These are phyloP conservation scores for Deinandra increscens DNA, from an alignment of 129 eudicot species.

Conservation along the genomic window DNA sequence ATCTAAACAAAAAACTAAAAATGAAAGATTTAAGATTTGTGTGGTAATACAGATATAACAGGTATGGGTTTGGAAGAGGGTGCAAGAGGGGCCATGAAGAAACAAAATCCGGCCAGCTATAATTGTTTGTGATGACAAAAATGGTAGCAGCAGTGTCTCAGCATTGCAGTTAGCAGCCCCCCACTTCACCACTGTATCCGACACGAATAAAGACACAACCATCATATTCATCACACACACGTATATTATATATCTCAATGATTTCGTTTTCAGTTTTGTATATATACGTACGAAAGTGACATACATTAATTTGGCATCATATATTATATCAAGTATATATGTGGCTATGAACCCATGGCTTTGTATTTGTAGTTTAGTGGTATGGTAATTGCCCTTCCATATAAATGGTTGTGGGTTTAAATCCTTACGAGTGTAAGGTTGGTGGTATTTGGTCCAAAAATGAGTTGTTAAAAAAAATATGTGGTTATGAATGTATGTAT, in stretches of 20 bases:
- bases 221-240: not conserved
- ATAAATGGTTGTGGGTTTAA: too few species aligned
- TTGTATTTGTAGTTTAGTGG: too few species aligned
- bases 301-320: not conserved
- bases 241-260: not conserved
- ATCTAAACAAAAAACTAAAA: too few species aligned
- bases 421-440: too few species aligned
- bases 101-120: conserved; percentile 18
- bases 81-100: not conserved
- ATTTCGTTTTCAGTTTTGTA: not conserved
- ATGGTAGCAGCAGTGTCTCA: conserved; percentile 21
- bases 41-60: not conserved
- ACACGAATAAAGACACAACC: conserved; percentile 7
- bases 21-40: too few species aligned
- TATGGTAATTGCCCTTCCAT: too few species aligned
- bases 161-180: not conserved
- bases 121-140: conserved; percentile 17
- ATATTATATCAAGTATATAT: too few species aligned
- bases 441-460: too few species aligned
- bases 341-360: too few species aligned
- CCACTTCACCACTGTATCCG: conserved; percentile 14
- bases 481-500: too few species aligned
- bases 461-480: too few species aligned
- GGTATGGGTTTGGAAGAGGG: not conserved
- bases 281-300: not conserved